Conservation (phyloP, 116 monocot species). For the Posidonia oceanica region DNA sequence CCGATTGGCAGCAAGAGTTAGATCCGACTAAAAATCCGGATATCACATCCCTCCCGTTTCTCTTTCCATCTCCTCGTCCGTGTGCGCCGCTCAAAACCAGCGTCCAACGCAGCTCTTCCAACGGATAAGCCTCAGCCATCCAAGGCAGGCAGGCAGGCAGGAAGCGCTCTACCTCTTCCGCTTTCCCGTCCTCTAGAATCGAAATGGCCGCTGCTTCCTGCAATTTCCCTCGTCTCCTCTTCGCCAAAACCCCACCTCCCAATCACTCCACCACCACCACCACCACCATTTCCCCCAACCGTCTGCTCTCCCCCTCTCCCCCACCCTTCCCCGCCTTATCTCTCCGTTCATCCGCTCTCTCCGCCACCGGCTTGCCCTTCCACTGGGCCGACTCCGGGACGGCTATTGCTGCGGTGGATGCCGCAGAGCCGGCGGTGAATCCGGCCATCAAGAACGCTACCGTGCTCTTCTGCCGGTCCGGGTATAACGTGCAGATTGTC, state of each 20-base stretch:
- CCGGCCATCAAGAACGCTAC: conserved; percentile 22
- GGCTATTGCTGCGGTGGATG: background rate
- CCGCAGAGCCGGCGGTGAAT: background rate
- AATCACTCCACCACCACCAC: background rate
- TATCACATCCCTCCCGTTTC: too few relatives aligned
- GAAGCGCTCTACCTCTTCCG: too few relatives aligned
- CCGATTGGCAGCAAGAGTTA: too few relatives aligned
- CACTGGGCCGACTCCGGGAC: background rate
- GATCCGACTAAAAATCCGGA: too few relatives aligned
- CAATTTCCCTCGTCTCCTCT: background rate
- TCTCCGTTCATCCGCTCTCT: background rate
- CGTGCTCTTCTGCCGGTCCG: conserved; percentile 30
- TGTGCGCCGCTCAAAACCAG: too few relatives aligned
- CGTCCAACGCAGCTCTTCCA: too few relatives aligned
- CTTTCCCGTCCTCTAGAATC: background rate
- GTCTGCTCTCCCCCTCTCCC: background rate
- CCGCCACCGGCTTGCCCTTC: background rate
- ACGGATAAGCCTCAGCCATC: too few relatives aligned
- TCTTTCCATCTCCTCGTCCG: too few relatives aligned
- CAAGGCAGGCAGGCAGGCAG: too few relatives aligned
- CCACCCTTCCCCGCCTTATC: background rate
- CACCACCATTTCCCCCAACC: background rate
- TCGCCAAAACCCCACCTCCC: background rate
- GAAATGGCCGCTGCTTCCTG: conserved; percentile 4
- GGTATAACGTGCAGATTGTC: conserved; percentile 82